Base-by-base conservation (phyloP, 352 stramenopile genomes). In the Phytopythium sindhum region DNA sequence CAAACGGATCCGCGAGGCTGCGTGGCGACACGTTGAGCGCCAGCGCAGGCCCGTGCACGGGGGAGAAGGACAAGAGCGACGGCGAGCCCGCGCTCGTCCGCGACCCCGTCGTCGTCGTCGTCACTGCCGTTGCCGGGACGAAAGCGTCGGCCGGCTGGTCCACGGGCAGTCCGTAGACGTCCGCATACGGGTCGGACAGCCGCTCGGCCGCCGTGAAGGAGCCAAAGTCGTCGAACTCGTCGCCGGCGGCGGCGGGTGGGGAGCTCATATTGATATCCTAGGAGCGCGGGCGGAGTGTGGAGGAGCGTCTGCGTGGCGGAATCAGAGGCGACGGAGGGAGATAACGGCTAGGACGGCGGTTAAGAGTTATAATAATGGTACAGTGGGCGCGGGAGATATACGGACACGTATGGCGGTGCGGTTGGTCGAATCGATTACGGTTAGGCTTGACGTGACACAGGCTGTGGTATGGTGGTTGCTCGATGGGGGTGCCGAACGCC, bases 31-130 rank as follows among this genome's bases (percentile, higher is more conserved):
- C 56, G 10, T 65, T 58, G 29, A 60, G 55, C 5, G 67, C 64
- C 11, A 59, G 50, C 28, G 37, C 44, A 26, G 31, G n/a, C 21
- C 48, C 23, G 47, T 33, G 17, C 42, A 67, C 14, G 79, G 77
- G 74, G 14, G 75, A 84, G 54, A 86, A 84, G 10, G 64, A 69
- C 60, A 86, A 64, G 19, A 84, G 51, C 39, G 44, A 35, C 12
- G 68, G 74, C 9, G 70, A 76, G 3, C 42, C 63, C 1, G 62
- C 44, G 4, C 24, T 24, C 52, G 52, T 15, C n/a, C n/a, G n/a
- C 28, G 52, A 21, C 54, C 47, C 35, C 3, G 51, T 19, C 48
- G 48, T 17, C 26, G 50, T 23, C 58, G 55, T 29, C 4, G 45
- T 17, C 21, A 29, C n/a, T 39, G 54, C 51, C 15, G 57, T 35